These are phyloP conservation scores for Leishmania mexicana DNA, from an alignment of 208 protist genomes.

Conservation along the genomic window DNA sequence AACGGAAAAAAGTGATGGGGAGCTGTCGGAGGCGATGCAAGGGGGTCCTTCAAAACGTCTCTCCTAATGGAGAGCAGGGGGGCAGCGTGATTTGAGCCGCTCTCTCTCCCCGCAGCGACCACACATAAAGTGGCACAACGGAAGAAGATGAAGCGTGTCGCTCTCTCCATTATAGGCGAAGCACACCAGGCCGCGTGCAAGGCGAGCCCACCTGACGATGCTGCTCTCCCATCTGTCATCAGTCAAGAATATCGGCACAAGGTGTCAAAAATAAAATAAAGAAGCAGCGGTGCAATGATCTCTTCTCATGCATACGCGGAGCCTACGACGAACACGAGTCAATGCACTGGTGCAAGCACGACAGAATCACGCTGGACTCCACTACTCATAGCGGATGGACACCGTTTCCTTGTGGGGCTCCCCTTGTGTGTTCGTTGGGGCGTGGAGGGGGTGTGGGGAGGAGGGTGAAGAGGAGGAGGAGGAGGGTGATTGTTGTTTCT, in stretches of 20 bases:
- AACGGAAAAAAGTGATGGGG: constrained; percentile 1
- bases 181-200: background rate
- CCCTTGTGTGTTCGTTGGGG: background rate
- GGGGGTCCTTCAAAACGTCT: background rate
- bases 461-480: too few relatives aligned
- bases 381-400: background rate
- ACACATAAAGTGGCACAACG: background rate
- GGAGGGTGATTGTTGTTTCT: background rate
- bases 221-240: background rate
- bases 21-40: background rate
- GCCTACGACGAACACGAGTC: background rate
- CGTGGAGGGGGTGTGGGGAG: background rate
- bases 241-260: background rate
- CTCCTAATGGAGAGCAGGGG: background rate
- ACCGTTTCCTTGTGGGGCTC: background rate
- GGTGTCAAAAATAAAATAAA: background rate
- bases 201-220: background rate
- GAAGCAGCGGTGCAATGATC: background rate
- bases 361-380: background rate
- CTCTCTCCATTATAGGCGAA: background rate
- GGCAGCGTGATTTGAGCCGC: background rate
- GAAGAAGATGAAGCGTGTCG: background rate
- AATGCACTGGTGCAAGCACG: background rate
- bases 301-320: background rate
- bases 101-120: background rate